phyloP scores from a whole-genome alignment of 768 basidiomycete species.

The Flagelloscypha sp. region DNA sequence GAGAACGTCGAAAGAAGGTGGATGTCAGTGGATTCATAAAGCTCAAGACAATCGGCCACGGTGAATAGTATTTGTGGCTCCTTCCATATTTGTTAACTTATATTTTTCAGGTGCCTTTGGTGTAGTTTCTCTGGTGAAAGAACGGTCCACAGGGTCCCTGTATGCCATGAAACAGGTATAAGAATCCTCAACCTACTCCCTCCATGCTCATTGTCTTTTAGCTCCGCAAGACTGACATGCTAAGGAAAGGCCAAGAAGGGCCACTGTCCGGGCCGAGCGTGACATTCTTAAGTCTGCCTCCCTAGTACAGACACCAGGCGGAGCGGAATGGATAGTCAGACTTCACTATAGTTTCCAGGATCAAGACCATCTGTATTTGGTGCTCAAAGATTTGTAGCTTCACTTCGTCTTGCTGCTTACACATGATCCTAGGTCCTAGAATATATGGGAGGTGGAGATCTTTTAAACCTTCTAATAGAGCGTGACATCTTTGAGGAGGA shows the following conservation, averaged over 20 bases:
- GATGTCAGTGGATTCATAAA: conserved; percentile 79
- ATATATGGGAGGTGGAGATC: conserved; percentile 95
- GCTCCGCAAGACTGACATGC: conserved; percentile 87
- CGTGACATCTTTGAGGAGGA: conserved; percentile 84
- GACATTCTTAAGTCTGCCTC: conserved; percentile 90
- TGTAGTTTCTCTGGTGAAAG: conserved; percentile 87
- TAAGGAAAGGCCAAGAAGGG: conserved; percentile 94
- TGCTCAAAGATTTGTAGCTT: conserved; percentile 28
- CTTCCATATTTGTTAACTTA: conserved; percentile 11
- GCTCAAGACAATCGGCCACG: conserved; percentile 92
- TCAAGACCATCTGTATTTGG: conserved; percentile 89
- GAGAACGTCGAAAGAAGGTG: conserved; percentile 76
- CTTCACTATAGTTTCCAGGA: conserved; percentile 94
- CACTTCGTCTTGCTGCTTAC: conserved; percentile 1
- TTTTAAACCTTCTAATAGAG: conserved; percentile 92
- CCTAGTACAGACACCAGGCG: conserved; percentile 60
- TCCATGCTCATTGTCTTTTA: conserved; percentile 21
- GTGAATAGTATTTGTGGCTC: conserved; percentile 31
- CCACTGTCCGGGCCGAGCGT: conserved; percentile 93
- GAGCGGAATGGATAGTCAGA: conserved; percentile 90
- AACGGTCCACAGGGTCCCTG: conserved; percentile 67
- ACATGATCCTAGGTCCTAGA: conserved; percentile 63
- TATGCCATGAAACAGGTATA: conserved; percentile 96
- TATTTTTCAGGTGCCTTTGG: conserved; percentile 77
- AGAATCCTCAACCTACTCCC: conserved; percentile 10